Evolutionary conservation across 2,329 filamentous ascomycete genomes (phyloP).

Genomic region (Helminthosporium solani): DNA sequence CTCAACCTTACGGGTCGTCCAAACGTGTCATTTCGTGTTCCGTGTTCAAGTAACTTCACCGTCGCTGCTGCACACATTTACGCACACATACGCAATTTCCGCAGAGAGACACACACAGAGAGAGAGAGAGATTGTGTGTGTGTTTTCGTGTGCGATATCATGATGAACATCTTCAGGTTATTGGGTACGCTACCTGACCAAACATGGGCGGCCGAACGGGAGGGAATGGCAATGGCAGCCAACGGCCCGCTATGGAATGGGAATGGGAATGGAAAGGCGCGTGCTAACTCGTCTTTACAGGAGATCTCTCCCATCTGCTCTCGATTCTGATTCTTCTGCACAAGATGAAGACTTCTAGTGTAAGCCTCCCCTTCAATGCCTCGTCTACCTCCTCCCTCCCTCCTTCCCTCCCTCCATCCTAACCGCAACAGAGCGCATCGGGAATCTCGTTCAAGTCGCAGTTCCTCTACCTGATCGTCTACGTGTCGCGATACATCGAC

Average conservation of each 20-base stretch:
- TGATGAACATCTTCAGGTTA: constrained; percentile 71
- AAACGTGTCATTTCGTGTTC: constrained; percentile 42
- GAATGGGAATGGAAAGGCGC: constrained; percentile 13
- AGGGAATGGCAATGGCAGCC: background rate
- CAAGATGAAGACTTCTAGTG: constrained; percentile 89
- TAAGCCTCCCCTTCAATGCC: no score
- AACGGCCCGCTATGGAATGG: no score
- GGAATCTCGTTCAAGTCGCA: constrained; percentile 99
- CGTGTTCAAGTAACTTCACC: constrained; percentile 12
- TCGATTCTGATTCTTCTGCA: constrained; percentile 94
- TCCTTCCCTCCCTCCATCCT: constrained; percentile 12
- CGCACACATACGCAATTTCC: no score
- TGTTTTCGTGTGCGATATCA: constrained; percentile 37
- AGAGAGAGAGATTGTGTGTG: no score
- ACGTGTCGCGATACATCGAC: constrained; percentile 88
- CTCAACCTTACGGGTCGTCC: constrained; percentile 23
- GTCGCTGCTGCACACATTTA: constrained; percentile 20
- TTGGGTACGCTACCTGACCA: constrained; percentile 56
- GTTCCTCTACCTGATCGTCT: constrained; percentile 90
- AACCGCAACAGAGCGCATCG: constrained; percentile 72
- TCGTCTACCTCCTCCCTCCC: background rate
- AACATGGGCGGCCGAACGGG: no score
- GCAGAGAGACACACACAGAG: no score
- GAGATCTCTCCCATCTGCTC: constrained; percentile 90
- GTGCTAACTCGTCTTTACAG: constrained; percentile 50